phyloP scores from a whole-genome alignment of 345 rosid genomes.

The Stellera chamaejasme region DNA sequence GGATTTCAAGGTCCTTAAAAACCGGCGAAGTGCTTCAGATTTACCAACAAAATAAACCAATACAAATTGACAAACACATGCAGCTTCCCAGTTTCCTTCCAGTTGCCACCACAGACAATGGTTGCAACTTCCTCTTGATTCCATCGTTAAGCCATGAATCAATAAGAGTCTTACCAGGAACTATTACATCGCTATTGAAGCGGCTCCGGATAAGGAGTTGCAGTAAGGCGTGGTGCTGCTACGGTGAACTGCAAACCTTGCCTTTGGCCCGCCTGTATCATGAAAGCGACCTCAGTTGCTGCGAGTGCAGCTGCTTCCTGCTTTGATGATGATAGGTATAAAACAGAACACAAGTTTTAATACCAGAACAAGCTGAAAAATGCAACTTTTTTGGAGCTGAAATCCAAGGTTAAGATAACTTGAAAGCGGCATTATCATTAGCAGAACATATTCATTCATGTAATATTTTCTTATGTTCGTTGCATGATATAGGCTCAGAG shows the following conservation, averaged over 20 bases:
- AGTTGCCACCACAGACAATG: neutral
- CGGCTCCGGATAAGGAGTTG: slow-evolving; percentile 37
- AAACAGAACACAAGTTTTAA: neutral
- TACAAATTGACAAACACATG: neutral
- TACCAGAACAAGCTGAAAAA: neutral
- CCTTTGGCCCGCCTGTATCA: slow-evolving; percentile 73
- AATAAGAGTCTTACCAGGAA: slow-evolving; percentile 1
- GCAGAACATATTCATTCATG: no score
- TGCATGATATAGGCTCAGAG: no score
- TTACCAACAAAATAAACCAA: no score
- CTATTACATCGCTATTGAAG: slow-evolving; percentile 17
- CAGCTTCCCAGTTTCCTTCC: slow-evolving; percentile 6
- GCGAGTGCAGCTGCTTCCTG: slow-evolving; percentile 92
- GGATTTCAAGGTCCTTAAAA: no score
- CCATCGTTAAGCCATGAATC: slow-evolving; percentile 7
- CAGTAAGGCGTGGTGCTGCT: slow-evolving; percentile 51
- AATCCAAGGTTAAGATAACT: no score
- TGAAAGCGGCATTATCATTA: no score
- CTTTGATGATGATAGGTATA: slow-evolving; percentile 7
- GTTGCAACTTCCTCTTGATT: neutral
- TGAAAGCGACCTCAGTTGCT: slow-evolving; percentile 86
- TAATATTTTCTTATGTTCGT: no score
- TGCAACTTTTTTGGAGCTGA: no score
- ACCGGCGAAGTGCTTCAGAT: no score
- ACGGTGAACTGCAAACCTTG: slow-evolving; percentile 68